Conservation (phyloP, 1,139 yeast species). For the Pichia norvegensis region DNA sequence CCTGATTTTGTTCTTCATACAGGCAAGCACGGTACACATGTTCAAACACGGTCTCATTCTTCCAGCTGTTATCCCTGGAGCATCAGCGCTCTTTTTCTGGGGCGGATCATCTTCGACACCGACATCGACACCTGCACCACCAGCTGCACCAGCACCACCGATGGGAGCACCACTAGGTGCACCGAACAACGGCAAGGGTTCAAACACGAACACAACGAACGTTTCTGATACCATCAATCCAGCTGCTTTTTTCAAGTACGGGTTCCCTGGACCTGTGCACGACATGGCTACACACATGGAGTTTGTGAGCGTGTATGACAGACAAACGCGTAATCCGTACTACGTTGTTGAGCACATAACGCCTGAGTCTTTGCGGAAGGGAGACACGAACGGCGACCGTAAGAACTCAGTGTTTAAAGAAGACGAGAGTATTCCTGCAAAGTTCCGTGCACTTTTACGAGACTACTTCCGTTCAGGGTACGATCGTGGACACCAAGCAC, state of each 20-base stretch:
- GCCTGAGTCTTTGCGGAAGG: constrained; percentile 49
- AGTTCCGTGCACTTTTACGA: constrained; percentile 64
- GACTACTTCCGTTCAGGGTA: constrained; percentile 94
- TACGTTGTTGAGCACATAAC: constrained; percentile 87
- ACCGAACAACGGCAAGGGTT: constrained; percentile 8
- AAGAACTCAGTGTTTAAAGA: constrained; percentile 77
- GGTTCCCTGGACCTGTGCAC: constrained; percentile 91
- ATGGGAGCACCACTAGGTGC: constrained; percentile 11
- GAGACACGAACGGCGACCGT: constrained; percentile 53
- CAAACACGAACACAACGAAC: neutral
- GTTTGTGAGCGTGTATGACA: constrained; percentile 78
- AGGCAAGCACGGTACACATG: constrained; percentile 4
- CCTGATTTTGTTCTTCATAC: neutral
- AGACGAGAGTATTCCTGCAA: constrained; percentile 74
- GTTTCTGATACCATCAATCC: constrained; percentile 45
- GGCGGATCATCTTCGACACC: constrained; percentile 16
- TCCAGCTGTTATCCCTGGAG: constrained; percentile 19
- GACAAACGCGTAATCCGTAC: constrained; percentile 78
- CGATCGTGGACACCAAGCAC: constrained; percentile 96
- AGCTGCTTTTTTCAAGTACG: constrained; percentile 72
- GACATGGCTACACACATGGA: constrained; percentile 69
- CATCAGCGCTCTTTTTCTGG: constrained; percentile 24
- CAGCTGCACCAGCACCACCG: constrained; percentile 14
- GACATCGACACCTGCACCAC: constrained; percentile 13
- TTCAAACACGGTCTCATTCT: constrained; percentile 13